Evolutionary conservation across 768 basidiomycete genomes (phyloP), one percentile per base, ranked within the genome.

Genomic region (Lentinula detonsa): DNA sequence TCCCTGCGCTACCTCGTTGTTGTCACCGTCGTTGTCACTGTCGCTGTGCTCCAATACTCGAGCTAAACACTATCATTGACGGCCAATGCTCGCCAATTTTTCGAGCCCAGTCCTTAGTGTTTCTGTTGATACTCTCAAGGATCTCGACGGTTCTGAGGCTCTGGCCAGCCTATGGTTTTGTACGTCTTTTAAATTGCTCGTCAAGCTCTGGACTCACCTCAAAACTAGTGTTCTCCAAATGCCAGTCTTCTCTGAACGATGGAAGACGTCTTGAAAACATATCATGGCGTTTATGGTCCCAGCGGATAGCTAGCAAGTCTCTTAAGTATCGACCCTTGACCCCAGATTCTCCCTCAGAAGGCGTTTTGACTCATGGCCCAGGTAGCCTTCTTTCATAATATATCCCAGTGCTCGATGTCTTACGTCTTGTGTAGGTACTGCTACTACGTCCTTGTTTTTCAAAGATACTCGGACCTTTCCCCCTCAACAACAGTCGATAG

Each of bases 181-280:
- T 91, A 65, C 68, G 79, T 80, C 54, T 35, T 57, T 56, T 57
- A 28, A 21, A 51, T 53, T 57, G 61, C 40, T 57, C 7, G 58
- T 61, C 15, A 16, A 18, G 6, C 42, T 43, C 15, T 43, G 6
- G 28, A 43, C 34, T 31, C 18, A 39, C 16, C 31, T 56, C 55
- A 62, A 46, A 21, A 42, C 28, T 40, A 66, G 93, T 95, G 6
- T 93, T 95, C 68, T 85, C 90, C 56, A 91, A 91, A 71, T 92
- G 88, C 76, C 91, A 90, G 72, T 81, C 84, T 65, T 85, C 85
- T 1, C 75, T 95, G 3, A 81, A 88, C 66, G 87, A 94, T 66
- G 93, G 93, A n/a, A 80, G 77, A 5, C 75, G 93, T 33, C 80
- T 94, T 33, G 93, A 95, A 74, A 93, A 95, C 68, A 87, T 95